Evolutionary conservation across 192 early-diverging fungal genomes (phyloP).

Genomic region (Pilaira anomala): DNA sequence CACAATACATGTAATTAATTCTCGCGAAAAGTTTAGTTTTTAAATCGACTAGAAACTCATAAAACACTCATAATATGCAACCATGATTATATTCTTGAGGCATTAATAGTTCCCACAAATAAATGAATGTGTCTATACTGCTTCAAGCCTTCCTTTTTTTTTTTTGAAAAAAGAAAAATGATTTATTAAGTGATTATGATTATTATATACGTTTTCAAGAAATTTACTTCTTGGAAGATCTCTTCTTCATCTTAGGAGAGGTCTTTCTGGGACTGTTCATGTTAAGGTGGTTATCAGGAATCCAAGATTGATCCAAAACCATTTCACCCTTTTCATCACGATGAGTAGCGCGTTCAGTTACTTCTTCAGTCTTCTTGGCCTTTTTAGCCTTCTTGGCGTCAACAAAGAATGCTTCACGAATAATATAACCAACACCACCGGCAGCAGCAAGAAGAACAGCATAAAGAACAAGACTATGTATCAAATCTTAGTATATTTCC

Average conservation of each 20-base stretch:
- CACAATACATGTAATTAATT: too few relatives aligned
- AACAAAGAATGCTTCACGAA: conserved; percentile 47
- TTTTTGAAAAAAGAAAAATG: too few relatives aligned
- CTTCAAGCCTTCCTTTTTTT: too few relatives aligned
- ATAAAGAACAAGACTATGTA: conserved; percentile 47
- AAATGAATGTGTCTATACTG: too few relatives aligned
- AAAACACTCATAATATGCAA: too few relatives aligned
- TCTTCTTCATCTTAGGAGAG: conserved; percentile 35
- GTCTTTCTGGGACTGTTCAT: conserved; percentile 15
- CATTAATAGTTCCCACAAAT: too few relatives aligned
- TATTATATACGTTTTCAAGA: too few relatives aligned
- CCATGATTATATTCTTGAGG: too few relatives aligned
- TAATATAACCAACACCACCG: conserved; percentile 44
- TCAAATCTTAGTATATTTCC: not conserved
- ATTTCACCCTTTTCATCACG: conserved; percentile 38
- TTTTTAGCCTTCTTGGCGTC: conserved; percentile 33
- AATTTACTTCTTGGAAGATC: conserved; percentile 26
- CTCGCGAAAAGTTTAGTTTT: too few relatives aligned
- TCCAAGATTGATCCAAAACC: conserved; percentile 53
- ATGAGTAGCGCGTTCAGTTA: conserved; percentile 26
- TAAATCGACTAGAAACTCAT: too few relatives aligned
- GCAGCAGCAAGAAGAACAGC: conserved; percentile 36
- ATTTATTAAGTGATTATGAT: too few relatives aligned
- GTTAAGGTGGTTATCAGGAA: conserved; percentile 47
- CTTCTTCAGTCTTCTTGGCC: conserved; percentile 24